Conservation (phyloP, 257 asterid genomes). For the Ehretia macrophylla region DNA sequence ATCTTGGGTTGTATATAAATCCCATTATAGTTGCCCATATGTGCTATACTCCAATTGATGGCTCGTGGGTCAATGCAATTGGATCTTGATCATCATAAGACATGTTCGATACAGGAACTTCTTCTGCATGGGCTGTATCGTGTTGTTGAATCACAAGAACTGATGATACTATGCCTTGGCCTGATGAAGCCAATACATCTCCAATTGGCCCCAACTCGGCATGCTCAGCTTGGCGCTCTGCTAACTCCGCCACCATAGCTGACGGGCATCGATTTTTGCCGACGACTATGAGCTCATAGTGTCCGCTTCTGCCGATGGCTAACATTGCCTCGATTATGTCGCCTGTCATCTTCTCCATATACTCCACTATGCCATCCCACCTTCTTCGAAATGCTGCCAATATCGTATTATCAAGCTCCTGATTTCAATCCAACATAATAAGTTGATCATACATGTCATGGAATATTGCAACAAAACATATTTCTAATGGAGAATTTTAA, state of each 20-base stretch:
- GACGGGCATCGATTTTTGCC: not conserved
- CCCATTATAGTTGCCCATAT: no score
- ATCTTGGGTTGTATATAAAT: no score
- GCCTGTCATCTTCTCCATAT: not conserved
- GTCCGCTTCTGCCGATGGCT: not conserved
- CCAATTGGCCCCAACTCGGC: conserved; percentile 43
- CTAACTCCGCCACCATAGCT: conserved; percentile 17
- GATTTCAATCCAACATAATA: no score
- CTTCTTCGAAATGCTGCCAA: not conserved
- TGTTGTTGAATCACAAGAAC: conserved; percentile 44
- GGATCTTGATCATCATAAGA: not conserved
- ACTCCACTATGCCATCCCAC: not conserved
- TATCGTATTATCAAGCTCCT: no score
- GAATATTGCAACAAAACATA: no score
- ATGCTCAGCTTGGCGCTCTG: conserved; percentile 36
- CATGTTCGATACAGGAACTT: not conserved
- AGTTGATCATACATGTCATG: not conserved
- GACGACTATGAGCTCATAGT: not conserved
- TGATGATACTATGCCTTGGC: conserved; percentile 29
- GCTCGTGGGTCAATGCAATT: not conserved
- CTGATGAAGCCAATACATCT: conserved; percentile 25
- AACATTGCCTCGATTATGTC: not conserved
- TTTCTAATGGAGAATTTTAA: no score
- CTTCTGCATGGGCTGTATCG: not conserved
- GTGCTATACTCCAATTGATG: not conserved